Conservation (phyloP, 495 filamentous ascomycete species). For the Aspergillus carlsbadensis region DNA sequence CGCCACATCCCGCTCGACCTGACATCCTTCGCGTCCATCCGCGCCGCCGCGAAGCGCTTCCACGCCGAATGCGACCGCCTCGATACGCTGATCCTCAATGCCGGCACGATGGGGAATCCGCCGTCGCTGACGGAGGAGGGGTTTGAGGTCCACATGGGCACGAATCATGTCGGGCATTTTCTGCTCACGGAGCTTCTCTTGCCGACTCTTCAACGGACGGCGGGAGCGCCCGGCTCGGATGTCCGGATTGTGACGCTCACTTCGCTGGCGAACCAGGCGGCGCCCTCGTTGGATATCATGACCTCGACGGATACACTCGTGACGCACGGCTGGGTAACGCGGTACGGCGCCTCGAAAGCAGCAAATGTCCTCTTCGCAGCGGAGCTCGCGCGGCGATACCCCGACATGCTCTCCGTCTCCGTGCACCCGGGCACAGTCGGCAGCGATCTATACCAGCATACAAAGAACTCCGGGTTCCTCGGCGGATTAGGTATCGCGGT, state of each 20-base stretch:
- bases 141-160: slow-evolving; percentile 71
- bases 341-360: slow-evolving; percentile 63
- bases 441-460: slow-evolving; percentile 50
- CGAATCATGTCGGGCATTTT: slow-evolving; percentile 69
- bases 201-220: slow-evolving; percentile 48
- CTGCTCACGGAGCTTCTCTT: slow-evolving; percentile 64
- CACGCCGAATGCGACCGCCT: slow-evolving; percentile 45
- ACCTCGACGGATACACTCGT: slow-evolving; percentile 22
- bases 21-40: slow-evolving; percentile 51
- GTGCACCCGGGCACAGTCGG: slow-evolving; percentile 67
- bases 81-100: slow-evolving; percentile 70
- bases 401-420: slow-evolving; percentile 52
- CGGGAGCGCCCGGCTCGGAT: slow-evolving; percentile 28
- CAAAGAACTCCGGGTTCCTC: slow-evolving; percentile 25
- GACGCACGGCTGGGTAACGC: slow-evolving; percentile 17
- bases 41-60: slow-evolving; percentile 47
- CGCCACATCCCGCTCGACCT: slow-evolving; percentile 52
- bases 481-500: slow-evolving; percentile 26
- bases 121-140: slow-evolving; percentile 54
- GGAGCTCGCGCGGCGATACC: slow-evolving; percentile 61
- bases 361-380: slow-evolving; percentile 60
- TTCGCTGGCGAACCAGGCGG: slow-evolving; percentile 45
- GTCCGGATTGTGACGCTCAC: slow-evolving; percentile 23
- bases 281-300: slow-evolving; percentile 50
- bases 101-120: slow-evolving; percentile 61